Base-by-base conservation (phyloP, 768 basidiomycete genomes). In the Boletus pseudopeckii region DNA sequence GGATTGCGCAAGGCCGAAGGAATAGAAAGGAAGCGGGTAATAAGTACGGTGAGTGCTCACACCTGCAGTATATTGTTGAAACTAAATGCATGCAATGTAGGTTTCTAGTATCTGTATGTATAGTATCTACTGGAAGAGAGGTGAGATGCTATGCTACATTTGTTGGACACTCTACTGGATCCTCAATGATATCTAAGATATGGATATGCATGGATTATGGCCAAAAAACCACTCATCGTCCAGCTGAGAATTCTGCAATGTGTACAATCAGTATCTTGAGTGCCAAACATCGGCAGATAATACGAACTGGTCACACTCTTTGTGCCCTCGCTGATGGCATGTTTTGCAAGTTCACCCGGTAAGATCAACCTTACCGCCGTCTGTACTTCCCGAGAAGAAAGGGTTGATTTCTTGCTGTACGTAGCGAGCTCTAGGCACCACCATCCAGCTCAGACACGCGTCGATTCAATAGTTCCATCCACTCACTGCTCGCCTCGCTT, bases 1-100 rank as follows among this genome's bases (percentile, higher is more conserved):
- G 73, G 72, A 90, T 93, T 59, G 91, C 92, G 0, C 84, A 91
- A 69, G 90, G 86, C 2, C 78, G 85, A 56, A 76, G 88, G 56
- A 93, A 93, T 63, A 78, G 90, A 56, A 93, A 93, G 67, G 89
- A 92, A 64, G 90, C 92, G 0, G 92, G 92, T 10, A 92, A 90
- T 71, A 94, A 93, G 78, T 93, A 94, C 61, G 92, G 92, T 86
- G 61, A 55, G 79, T 72, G n/a, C 28, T 44, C 32, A 1, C 8
- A 3, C n/a, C 26, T 8, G 13, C 3, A 4, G 7, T 20, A 11
- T 17, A 2, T 26, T 20, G 7, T 4, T 1, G 7, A n/a, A 10
- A 22, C 33, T 53, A 6, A 56, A 22, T 9, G 11, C 32, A 13
- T 28, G 20, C 9, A 8, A 24, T 48, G 5, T 38, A 69, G 69